phyloP scores from a whole-genome alignment of 495 filamentous ascomycete species.

The Hypoxylon fragiforme region DNA sequence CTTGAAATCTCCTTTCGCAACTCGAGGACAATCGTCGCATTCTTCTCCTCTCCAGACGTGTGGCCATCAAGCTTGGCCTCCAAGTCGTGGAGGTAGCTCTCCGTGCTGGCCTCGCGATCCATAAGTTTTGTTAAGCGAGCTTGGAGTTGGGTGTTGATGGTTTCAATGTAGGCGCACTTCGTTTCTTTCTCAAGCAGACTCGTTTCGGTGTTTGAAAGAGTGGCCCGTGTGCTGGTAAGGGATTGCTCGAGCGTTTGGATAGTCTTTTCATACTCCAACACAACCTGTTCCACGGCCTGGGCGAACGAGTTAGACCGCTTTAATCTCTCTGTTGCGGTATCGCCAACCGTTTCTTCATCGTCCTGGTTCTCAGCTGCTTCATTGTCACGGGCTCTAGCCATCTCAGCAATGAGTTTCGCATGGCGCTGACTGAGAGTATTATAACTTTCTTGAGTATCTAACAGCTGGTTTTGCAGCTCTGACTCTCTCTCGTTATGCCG shows the following conservation, averaged over 20 bases:
- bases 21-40: conserved; percentile 78
- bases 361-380: conserved; percentile 56
- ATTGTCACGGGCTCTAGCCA: conserved; percentile 80
- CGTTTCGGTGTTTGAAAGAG: conserved; percentile 81
- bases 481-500: conserved; percentile 82
- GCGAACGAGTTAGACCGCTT: conserved; percentile 95
- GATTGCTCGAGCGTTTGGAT: conserved; percentile 93
- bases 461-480: conserved; percentile 90
- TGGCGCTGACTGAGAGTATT: conserved; percentile 86
- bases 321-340: conserved; percentile 83
- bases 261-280: conserved; percentile 98
- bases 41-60: conserved; percentile 90
- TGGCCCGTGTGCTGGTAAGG: conserved; percentile 83
- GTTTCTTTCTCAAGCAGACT: conserved; percentile 89
- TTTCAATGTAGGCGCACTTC: conserved; percentile 88
- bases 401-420: conserved; percentile 91
- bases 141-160: conserved; percentile 86
- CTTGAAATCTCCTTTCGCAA: conserved; percentile 88
- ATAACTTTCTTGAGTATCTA: conserved; percentile 95
- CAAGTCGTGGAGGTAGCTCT: conserved; percentile 87
- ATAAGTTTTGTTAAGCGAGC: conserved; percentile 82
- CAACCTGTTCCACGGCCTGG: conserved; percentile 91
- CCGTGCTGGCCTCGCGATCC: conserved; percentile 86
- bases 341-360: conserved; percentile 61
- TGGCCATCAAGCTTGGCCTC: conserved; percentile 88